Evolutionary conservation across 176 grass and related monocot species (phyloP).

Genomic region (sorghum (Sorghum bicolor)): Sorghum_bicolor_NCBIv3 NC_012870.2:73071001-73071500

Average conservation of each 20-base stretch:
- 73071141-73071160: constrained; percentile 75
- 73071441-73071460: constrained; percentile 74
- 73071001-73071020: constrained; percentile 3
- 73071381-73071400: constrained; percentile 79
- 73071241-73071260: not conserved
- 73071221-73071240: constrained; percentile 3
- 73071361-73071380: constrained; percentile 70
- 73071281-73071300: constrained; percentile 44
- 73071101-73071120: not conserved
- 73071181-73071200: constrained; percentile 62
- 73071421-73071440: constrained; percentile 69
- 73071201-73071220: constrained; percentile 19
- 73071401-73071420: constrained; percentile 67
- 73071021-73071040: not conserved
- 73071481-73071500: not conserved
- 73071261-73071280: not conserved
- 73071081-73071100: not conserved
- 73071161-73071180: constrained; percentile 59
- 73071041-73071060: not conserved
- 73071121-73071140: constrained; percentile 84
- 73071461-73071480: constrained; percentile 18
- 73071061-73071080: not conserved
- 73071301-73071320: constrained; percentile 63
- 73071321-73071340: constrained; percentile 56
- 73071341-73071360: constrained; percentile 59